Base-by-base conservation (phyloP, 2,329 filamentous ascomycete species). In the Pseudocercospora fuligena region DNA sequence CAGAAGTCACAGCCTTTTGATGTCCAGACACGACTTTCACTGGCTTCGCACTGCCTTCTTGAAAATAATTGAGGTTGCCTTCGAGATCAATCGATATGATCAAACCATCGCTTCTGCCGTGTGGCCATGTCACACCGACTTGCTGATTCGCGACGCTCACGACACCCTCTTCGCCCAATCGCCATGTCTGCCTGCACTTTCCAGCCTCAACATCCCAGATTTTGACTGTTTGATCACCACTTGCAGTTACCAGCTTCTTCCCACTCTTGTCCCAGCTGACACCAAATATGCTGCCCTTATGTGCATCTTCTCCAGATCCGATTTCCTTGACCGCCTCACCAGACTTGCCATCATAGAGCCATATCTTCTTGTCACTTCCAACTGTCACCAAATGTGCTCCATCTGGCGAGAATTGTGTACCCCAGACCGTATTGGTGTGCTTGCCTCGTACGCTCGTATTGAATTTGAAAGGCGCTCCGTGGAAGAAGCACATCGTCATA, bases 381-480 rank as follows among this genome's bases (percentile, higher is more conserved):
- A 97, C 94, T 61, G 91, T 97, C 36, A 95, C 92, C 68, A 99
- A 83, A 43, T 84, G 83, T 47, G 84, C 88, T 56, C 95, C 95
- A 77, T 98, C 94, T 0, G 94, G 94, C 29, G 92, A 94, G 79
- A 97, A 99, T 1, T 89, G 92, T 4, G 93, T 88, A 29, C 91
- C 93, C 74, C 94, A 92, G 19, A 98, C 89, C 78, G 96, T 98
- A 68, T 94, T 93, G 75, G 90, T 91, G 80, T 99, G 95, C 75
- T 92, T 86, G 19, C 87, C 90, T 68, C 89, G 85, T 57, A 90
- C 85, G 79, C 93, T 94, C n/a, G 86, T 90, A 77, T 93, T 92
- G 84, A 97, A 98, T 79, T 97, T 97, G 85, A 97, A 99, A 0
- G 95, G 95, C 0, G 92, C 92, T 5, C 95, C 94, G 76, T 97